Conservation (phyloP, 2,329 filamentous ascomycete species). For the Aspergillus sp. region DNA sequence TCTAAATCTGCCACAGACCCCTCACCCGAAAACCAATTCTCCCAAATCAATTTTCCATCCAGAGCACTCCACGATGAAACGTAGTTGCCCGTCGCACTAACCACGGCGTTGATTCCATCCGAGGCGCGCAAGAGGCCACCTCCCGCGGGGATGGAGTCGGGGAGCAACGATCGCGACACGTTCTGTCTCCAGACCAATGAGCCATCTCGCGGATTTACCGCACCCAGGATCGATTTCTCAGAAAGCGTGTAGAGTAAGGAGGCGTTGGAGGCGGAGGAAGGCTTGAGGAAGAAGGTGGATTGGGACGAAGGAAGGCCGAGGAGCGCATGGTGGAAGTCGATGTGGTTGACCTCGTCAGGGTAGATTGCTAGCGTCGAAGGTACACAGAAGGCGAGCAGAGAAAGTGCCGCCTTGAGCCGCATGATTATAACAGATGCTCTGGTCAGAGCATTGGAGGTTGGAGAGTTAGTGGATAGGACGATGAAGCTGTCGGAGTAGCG, state of each 20-base stretch:
- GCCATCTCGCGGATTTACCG: slow-evolving; percentile 82
- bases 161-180: slow-evolving; percentile 44
- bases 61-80: slow-evolving; percentile 78
- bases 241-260: slow-evolving; percentile 88
- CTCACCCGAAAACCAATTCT: slow-evolving; percentile 50
- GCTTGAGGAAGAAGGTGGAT: slow-evolving; percentile 92
- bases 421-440: slow-evolving; percentile 26
- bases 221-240: slow-evolving; percentile 74
- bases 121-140: slow-evolving; percentile 57
- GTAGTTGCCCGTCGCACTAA: slow-evolving; percentile 62
- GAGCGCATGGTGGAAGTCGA: slow-evolving; percentile 89
- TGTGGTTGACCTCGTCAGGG: slow-evolving; percentile 79
- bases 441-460: slow-evolving; percentile 27
- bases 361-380: slow-evolving; percentile 62
- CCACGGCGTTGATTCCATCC: slow-evolving; percentile 70
- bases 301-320: slow-evolving; percentile 74
- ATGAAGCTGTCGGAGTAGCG: not conserved
- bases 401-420: slow-evolving; percentile 35
- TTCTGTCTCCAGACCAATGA: slow-evolving; percentile 79
- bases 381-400: slow-evolving; percentile 40
- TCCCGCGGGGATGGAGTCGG: slow-evolving; percentile 10
- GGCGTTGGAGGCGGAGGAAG: slow-evolving; percentile 71
- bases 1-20: slow-evolving; percentile 50
- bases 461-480: slow-evolving; percentile 4
- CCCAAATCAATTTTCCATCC: slow-evolving; percentile 74